Base-by-base conservation (phyloP, 208 protist genomes). In the Tetramitus jugosus region DNA sequence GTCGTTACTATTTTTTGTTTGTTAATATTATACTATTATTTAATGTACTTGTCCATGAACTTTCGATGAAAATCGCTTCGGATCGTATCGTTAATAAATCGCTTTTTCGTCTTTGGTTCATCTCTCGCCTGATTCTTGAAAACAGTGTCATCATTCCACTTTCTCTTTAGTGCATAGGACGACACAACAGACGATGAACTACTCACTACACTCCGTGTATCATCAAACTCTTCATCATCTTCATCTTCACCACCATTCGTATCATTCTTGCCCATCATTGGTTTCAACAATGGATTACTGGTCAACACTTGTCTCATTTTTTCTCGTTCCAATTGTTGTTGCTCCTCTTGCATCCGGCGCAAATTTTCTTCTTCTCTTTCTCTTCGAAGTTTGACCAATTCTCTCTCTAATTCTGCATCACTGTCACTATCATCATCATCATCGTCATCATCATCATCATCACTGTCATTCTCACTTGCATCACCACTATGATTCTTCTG, bases 11-110 rank as follows among this genome's bases (percentile, higher is more conserved):
- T n/a, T n/a, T n/a, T n/a, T n/a, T n/a, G n/a, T n/a, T n/a, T n/a
- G n/a, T n/a, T n/a, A 62, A 35, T 31, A 56, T 35, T 31, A 74
- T 37, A 71, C 29, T 53, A 77, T 82, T 80, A 82, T 46, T 81
- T 81, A 4, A 82, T 80, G 45, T 79, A 82, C 37, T 64, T 40
- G n/a, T 82, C 6, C 60, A 82, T 56, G 56, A 82, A 82, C 8
- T 62, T 35, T 62, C 33, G 60, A 26, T 82, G 80, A 60, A 82
- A 82, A 64, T 82, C 80, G 35, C 23, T 77, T 71, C 80, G 43
- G 8, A 82, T 71, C 0, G 76, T 69, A 49, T 82, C 80, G 45
- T 82, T 82, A 60, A 82, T 81, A 60, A 82, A 82, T 56, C 80
- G 33, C 65, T 74, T 77, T 60, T 82, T 82, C 23, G 7, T 75